Base-by-base conservation (phyloP, 2,329 filamentous ascomycete genomes). In the Aspergillus puulaauensis region DNA sequence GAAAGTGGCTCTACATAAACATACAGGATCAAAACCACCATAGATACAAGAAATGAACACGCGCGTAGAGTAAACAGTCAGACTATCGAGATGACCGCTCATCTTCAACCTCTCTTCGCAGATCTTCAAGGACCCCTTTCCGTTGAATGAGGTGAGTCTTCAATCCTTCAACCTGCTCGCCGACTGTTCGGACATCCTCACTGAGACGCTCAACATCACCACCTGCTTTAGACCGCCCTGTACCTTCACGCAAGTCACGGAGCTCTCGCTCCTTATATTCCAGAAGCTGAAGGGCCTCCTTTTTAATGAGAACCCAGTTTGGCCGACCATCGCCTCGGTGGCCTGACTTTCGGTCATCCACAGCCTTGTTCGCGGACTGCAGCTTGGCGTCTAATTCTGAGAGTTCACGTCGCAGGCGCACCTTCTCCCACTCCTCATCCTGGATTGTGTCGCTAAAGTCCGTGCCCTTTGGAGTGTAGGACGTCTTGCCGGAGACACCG, bases 401-500 rank as follows among this genome's bases (percentile, higher is more conserved):
- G 33, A 99, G 84, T 76, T 98, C 92, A 72, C 95, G 93, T 82
- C 96, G 93, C 64, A 99, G 82, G 54, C 93, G 86, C 45, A 98
- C 95, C 76, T 98, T 95, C 76, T 99, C 95, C 92, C 95, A 98
- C 73, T 99, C 95, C 68, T 87, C 86, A 24, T 96, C 93, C 60
- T 90, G 90, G 72, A 92, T 90, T 62, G 90, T 89, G 39, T 84
- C 83, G 58, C 87, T 89, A 73, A 98, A 98, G 78, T 99, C 93
- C 1, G 95, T 99, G 24, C 95, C 95, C 41, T 88, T 81, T 8
- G 90, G 85, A 70, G 90, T 88, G 77, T 95, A 93, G 58, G 85
- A 88, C 65, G 88, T 87, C 69, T 93, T 89, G 52, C 86, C 85
- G 19, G 86, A 86, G 6, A 87, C 82, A 7, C 95, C 95, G 40